These are phyloP conservation scores for Xylaria sp. DNA, from an alignment of 2,329 filamentous ascomycete genomes.

Conservation along the genomic window DNA sequence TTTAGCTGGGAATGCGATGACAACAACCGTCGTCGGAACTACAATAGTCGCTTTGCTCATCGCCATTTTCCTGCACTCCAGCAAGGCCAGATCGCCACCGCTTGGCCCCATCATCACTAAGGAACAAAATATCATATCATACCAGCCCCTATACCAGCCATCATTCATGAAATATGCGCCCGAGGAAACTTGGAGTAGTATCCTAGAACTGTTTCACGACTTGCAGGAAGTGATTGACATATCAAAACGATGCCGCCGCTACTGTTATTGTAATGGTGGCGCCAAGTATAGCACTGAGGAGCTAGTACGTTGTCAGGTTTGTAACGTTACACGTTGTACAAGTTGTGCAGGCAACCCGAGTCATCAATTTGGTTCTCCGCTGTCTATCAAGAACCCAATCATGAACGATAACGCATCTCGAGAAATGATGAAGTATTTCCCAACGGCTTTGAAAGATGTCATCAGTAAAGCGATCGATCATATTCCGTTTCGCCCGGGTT, in stretches of 20 bases:
- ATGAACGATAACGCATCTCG: constrained; percentile 34
- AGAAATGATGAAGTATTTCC: constrained; percentile 41
- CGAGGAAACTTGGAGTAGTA: constrained; percentile 23
- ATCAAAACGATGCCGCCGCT: constrained; percentile 42
- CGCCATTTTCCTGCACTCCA: constrained; percentile 33
- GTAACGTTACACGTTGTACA: constrained; percentile 51
- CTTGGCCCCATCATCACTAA: constrained; percentile 7
- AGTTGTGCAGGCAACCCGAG: constrained; percentile 53
- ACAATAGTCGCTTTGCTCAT: constrained; percentile 69
- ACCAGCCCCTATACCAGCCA: constrained; percentile 24
- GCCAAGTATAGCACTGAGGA: constrained; percentile 46
- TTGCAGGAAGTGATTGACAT: constrained; percentile 34
- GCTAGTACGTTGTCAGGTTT: constrained; percentile 48
- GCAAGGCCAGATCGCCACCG: not conserved
- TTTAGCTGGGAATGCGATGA: constrained; percentile 84
- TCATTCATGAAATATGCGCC: not conserved
- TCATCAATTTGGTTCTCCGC: constrained; percentile 43
- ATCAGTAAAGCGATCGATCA: constrained; percentile 4
- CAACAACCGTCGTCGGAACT: constrained; percentile 74
- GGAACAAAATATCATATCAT: not conserved
- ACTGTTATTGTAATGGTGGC: constrained; percentile 51
- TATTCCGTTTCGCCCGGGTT: constrained; percentile 16
- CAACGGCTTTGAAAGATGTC: constrained; percentile 34
- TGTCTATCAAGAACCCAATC: constrained; percentile 35
- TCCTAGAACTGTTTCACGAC: not conserved